Percentiles rank a stretch among this genome's conserved stretches.
phyloP scores from a whole-genome alignment of 2,329 filamentous ascomycete genomes.

The Sphaerulina musiva region DNA sequence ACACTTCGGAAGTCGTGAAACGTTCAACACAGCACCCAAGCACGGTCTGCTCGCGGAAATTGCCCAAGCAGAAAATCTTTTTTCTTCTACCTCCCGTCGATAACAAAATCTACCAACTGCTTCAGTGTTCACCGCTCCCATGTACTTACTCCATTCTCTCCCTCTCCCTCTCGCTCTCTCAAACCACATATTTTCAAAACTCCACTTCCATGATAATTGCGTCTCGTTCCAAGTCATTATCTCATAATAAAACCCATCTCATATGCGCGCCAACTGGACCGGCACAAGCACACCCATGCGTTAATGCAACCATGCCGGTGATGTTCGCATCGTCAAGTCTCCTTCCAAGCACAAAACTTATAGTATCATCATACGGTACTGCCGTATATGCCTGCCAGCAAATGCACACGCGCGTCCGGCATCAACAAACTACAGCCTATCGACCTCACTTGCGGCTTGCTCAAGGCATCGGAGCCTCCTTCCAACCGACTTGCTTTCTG shows the following conservation, averaged over 20 bases:
- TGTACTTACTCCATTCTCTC: neutral
- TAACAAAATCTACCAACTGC: neutral
- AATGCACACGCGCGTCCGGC: neutral
- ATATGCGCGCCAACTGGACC: neutral
- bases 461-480: neutral
- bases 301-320: neutral
- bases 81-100: neutral
- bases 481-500: neutral
- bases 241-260: neutral
- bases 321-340: neutral
- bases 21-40: neutral
- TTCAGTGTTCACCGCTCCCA: neutral
- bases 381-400: neutral
- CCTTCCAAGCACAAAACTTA: neutral
- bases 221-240: neutral
- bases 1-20: constrained; percentile 1
- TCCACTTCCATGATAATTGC: neutral
- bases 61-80: neutral
- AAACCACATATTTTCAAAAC: neutral
- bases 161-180: neutral
- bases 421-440: neutral
- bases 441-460: neutral
- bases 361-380: neutral
- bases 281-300: neutral
- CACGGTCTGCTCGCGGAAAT: neutral